Base-by-base conservation (phyloP, 2,329 filamentous ascomycete genomes). In the Claviceps quebecensis region DNA sequence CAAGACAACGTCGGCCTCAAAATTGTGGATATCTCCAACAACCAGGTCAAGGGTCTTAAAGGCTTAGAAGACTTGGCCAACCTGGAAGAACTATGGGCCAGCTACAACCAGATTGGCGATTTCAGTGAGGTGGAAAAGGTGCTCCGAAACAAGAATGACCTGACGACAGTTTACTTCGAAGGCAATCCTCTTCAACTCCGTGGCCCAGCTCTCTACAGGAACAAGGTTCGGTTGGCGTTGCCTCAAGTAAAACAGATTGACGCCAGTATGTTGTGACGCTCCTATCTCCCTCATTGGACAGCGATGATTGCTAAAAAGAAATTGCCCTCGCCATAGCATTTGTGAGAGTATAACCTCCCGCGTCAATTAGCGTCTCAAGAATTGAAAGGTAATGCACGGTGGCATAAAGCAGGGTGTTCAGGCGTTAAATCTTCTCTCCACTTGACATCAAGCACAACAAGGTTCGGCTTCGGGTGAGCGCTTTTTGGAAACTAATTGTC, bases 101-200 rank as follows among this genome's bases (percentile, higher is more conserved):
- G 87, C 59, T 89, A 90, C 67, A 97, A 95, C 67, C 74, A 85
- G 59, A 67, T 98, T 26, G 71, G 70, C 19, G 87, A 87, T 63
- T 95, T 97, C 61, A 73, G 75, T 44, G 90, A 97, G 61, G 78
- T 97, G 3, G 86, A 96, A 69, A 77, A 76, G 52, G 78, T 86
- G 59, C 69, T 98, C 56, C 76, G 70, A 49, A 85, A 93, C 62
- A 96, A 95, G 72, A 73, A 86, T 63, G 72, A 83, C 39, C 69
- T 97, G 58, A 81, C 83, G 54, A 96, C 93, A 1, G 91, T 98
- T 11, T 98, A 98, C 65, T 94, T 98, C 57, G 93, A 98, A 65
- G 90, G 89, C 1, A 96, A 95, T 61, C 91, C 90, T 26, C 67
- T 98, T 59, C 93, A 98, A 70, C 74, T 81, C 54, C 77, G 76